A percentile compares a stretch with the other conserved stretches of the same genome.
These are phyloP conservation scores for Arthrobotrys sphaeroides DNA, from an alignment of 2,329 filamentous ascomycete species.

Conservation along the genomic window DNA sequence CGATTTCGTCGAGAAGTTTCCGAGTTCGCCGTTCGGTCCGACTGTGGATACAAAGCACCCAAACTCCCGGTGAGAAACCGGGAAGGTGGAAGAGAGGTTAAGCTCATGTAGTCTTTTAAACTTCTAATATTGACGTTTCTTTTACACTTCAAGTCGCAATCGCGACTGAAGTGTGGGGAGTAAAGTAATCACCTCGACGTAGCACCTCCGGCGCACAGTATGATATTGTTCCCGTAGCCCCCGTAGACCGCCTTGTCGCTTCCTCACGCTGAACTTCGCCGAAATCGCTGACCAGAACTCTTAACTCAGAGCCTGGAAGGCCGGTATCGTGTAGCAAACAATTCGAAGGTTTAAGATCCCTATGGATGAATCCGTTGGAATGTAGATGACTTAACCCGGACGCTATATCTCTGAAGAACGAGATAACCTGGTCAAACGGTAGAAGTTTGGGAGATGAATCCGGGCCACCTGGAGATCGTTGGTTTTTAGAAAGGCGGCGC, in stretches of 20 bases:
- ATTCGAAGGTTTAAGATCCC: constrained; percentile 95
- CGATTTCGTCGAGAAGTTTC: constrained; percentile 95
- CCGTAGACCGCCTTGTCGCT: constrained; percentile 83
- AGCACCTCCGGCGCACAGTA: constrained; percentile 97
- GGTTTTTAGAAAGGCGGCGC: constrained; percentile 80
- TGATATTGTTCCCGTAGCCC: constrained; percentile 93
- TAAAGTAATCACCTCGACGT: constrained; percentile 64
- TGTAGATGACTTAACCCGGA: constrained; percentile 91
- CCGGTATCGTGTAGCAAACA: constrained; percentile 78
- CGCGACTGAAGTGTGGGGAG: constrained; percentile 22
- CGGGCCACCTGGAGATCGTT: constrained; percentile 63
- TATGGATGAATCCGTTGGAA: constrained; percentile 89
- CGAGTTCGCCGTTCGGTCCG: constrained; percentile 74
- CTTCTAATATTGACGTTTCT: not conserved
- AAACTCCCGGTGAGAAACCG: not conserved
- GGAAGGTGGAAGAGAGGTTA: constrained; percentile 42
- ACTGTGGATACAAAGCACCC: constrained; percentile 58
- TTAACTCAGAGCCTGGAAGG: constrained; percentile 72
- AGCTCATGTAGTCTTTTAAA: constrained; percentile 46
- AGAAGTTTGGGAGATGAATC: constrained; percentile 66
- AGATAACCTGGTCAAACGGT: constrained; percentile 91
- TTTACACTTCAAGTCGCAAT: constrained; percentile 15
- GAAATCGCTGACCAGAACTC: constrained; percentile 94
- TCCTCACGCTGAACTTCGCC: constrained; percentile 92
- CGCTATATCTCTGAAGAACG: constrained; percentile 94